phyloP scores from a whole-genome alignment of 495 filamentous ascomycete genomes.

The Xylaria sp. region DNA sequence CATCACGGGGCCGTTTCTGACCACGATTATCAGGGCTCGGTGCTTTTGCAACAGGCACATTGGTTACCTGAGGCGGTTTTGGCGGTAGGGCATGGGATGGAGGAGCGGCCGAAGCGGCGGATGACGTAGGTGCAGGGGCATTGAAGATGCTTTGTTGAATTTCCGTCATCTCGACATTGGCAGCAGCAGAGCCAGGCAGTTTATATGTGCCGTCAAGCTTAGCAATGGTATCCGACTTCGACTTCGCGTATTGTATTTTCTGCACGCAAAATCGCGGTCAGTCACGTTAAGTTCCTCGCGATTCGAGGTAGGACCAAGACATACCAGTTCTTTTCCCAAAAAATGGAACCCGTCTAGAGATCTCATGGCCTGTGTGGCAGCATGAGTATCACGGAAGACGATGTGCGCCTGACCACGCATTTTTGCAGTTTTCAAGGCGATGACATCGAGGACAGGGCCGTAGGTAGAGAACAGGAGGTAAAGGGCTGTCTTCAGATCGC shows the following conservation, averaged over 20 bases:
- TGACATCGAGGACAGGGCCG: slow-evolving; percentile 92
- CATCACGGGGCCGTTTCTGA: slow-evolving; percentile 74
- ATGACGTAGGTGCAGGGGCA: slow-evolving; percentile 62
- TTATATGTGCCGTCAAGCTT: slow-evolving; percentile 91
- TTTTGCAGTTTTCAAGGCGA: slow-evolving; percentile 83
- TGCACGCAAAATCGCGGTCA: slow-evolving; percentile 65
- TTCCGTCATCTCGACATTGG: slow-evolving; percentile 70
- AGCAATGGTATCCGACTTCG: slow-evolving; percentile 81
- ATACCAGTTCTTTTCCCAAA: slow-evolving; percentile 85
- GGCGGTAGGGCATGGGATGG: slow-evolving; percentile 49
- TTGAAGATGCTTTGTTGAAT: slow-evolving; percentile 84
- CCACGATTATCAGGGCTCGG: slow-evolving; percentile 54
- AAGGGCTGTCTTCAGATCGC: slow-evolving; percentile 79
- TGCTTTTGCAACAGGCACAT: slow-evolving; percentile 52
- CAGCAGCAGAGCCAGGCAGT: slow-evolving; percentile 61
- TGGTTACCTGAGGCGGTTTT: slow-evolving; percentile 48
- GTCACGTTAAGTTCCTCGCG: slow-evolving; percentile 15
- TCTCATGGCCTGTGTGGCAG: slow-evolving; percentile 88
- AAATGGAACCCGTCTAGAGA: slow-evolving; percentile 86
- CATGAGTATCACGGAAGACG: slow-evolving; percentile 84
- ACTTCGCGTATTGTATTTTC: slow-evolving; percentile 77
- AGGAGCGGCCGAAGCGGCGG: slow-evolving; percentile 50
- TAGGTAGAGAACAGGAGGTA: slow-evolving; percentile 95
- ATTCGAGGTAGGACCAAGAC: slow-evolving; percentile 36
- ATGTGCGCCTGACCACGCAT: slow-evolving; percentile 97